Conservation (phyloP, 257 asterid species). For the Ehretia macrophylla region DNA sequence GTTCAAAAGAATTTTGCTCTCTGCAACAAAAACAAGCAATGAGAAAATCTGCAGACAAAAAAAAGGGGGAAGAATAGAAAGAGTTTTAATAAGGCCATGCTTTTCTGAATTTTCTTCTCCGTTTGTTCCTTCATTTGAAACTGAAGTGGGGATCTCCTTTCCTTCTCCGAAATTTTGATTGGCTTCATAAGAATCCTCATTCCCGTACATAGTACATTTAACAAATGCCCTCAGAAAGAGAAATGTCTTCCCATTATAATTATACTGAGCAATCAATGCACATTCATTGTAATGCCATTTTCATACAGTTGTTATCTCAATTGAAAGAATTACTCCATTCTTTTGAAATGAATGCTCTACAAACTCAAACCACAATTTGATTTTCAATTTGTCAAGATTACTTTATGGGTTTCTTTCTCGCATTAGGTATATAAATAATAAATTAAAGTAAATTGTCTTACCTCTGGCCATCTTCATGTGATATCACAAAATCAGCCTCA, state of each 20-base stretch:
- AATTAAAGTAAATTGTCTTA: slow-evolving; percentile 13
- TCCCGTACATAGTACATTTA: slow-evolving; percentile 31
- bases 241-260: neutral
- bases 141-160: slow-evolving; percentile 27
- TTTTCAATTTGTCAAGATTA: neutral
- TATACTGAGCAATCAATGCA: neutral
- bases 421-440: neutral
- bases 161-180: slow-evolving; percentile 28
- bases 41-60: slow-evolving; percentile 9
- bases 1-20: slow-evolving; percentile 30
- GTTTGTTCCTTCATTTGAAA: slow-evolving; percentile 18
- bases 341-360: neutral
- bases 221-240: neutral
- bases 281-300: neutral
- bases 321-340: neutral
- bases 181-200: slow-evolving; percentile 22
- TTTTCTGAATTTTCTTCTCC: slow-evolving; percentile 31
- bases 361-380: neutral
- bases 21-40: slow-evolving; percentile 36
- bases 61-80: slow-evolving; percentile 11
- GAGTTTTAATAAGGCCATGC: slow-evolving; percentile 29
- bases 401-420: neutral
- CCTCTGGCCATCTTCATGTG: slow-evolving; percentile 23
- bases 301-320: neutral
- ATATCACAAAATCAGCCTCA: slow-evolving; percentile 46